phyloP scores from a whole-genome alignment of 2,329 filamentous ascomycete genomes.

The Hypoxylon sp. region DNA sequence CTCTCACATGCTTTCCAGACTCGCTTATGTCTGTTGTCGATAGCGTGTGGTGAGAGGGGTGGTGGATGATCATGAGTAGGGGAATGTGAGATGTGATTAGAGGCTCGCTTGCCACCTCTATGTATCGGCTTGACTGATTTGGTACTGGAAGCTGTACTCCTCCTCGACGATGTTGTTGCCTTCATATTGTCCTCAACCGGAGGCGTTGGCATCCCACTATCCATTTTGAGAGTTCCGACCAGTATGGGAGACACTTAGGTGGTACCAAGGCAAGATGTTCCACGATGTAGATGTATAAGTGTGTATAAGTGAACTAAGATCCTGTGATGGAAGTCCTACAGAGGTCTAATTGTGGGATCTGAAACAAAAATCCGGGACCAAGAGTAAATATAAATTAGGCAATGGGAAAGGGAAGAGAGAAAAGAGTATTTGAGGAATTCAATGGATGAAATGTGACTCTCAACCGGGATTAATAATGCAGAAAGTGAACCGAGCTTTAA shows the following conservation, averaged over 20 bases:
- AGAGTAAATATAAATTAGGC: slow-evolving; percentile 22
- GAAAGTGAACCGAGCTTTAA: slow-evolving; percentile 45
- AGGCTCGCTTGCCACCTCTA: slow-evolving; percentile 67
- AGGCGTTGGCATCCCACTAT: slow-evolving; percentile 67
- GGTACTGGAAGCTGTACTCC: slow-evolving; percentile 56
- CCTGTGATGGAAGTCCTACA: slow-evolving; percentile 19
- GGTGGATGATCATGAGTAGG: slow-evolving; percentile 59
- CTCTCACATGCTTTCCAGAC: slow-evolving; percentile 78
- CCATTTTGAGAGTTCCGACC: slow-evolving; percentile 60
- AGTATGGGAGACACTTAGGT: slow-evolving; percentile 31
- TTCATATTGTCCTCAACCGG: slow-evolving; percentile 61
- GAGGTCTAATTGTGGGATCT: slow-evolving; percentile 30
- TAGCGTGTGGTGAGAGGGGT: slow-evolving; percentile 57
- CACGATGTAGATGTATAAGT: slow-evolving; percentile 34
- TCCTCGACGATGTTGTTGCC: slow-evolving; percentile 45
- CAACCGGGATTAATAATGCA: slow-evolving; percentile 55
- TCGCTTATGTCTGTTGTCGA: slow-evolving; percentile 73
- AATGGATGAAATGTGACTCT: slow-evolving; percentile 47
- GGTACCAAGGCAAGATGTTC: slow-evolving; percentile 10
- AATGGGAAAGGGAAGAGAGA: slow-evolving; percentile 27
- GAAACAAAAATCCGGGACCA: slow-evolving; percentile 22
- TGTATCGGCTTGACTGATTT: slow-evolving; percentile 67
- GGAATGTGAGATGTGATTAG: slow-evolving; percentile 57
- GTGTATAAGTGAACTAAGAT: slow-evolving; percentile 37
- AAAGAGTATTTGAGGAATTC: slow-evolving; percentile 46